Evolutionary conservation across 108 stramenopile species (phyloP).

Genomic region (Aurantiochytrium sp.): DNA sequence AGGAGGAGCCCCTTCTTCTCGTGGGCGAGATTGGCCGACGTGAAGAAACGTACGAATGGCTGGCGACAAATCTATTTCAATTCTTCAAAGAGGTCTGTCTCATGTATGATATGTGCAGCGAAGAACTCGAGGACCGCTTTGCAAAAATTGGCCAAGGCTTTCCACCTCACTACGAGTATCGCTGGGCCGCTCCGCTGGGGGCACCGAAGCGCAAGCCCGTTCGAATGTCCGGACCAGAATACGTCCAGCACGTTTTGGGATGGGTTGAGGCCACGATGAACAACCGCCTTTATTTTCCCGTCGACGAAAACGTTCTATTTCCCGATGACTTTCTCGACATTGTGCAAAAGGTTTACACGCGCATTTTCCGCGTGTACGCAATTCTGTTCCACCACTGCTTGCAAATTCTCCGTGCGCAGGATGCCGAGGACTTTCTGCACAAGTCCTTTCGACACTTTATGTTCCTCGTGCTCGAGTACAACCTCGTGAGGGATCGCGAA

Average conservation of each 20-base stretch:
- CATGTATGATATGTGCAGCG: background rate
- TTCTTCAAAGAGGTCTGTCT: background rate
- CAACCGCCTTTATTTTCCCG: background rate
- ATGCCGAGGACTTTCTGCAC: background rate
- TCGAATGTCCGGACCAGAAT: background rate
- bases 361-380: background rate
- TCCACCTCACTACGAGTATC: background rate
- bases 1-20: background rate
- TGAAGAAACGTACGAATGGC: background rate
- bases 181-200: background rate
- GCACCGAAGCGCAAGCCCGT: background rate
- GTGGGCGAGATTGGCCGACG: background rate
- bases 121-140: background rate
- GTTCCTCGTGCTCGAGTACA: constrained; percentile 1
- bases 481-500: background rate
- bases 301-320: background rate
- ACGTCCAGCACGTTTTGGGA: background rate
- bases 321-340: background rate
- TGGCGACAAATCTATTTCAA: background rate
- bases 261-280: background rate
- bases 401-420: background rate
- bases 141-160: background rate
- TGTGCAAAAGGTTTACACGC: background rate
- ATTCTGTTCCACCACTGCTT: background rate
- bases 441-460: background rate